Conservation (phyloP, 1,284 basidiomycete genomes). For the Cutaneotrichosporon sp. region DNA sequence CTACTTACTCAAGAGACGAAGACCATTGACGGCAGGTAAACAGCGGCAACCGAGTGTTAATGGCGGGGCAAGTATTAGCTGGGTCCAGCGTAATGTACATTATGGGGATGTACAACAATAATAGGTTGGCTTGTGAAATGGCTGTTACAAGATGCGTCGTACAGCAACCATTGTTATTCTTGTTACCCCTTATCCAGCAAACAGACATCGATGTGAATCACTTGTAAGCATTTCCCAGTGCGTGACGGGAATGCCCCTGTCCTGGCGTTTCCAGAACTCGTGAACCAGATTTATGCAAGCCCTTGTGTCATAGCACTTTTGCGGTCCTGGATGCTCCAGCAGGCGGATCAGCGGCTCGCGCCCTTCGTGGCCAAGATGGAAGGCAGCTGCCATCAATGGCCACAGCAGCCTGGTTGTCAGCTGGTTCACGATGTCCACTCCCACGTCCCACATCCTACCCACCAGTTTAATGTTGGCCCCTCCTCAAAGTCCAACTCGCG, state of each 20-base stretch:
- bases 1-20: no score
- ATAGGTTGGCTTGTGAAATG: no score
- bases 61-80: no score
- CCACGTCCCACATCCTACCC: slow-evolving; percentile 4
- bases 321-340: slow-evolving; percentile 35
- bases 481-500: slow-evolving; percentile 28
- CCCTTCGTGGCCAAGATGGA: slow-evolving; percentile 30
- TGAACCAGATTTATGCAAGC: slow-evolving; percentile 24
- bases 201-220: slow-evolving; percentile 13
- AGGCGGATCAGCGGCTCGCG: slow-evolving; percentile 30
- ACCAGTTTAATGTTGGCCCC: slow-evolving; percentile 36
- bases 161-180: no score
- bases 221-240: slow-evolving; percentile 16
- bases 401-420: slow-evolving; percentile 37
- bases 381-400: slow-evolving; percentile 41
- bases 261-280: slow-evolving; percentile 27
- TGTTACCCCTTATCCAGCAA: slow-evolving; percentile 8
- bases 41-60: no score
- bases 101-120: no score
- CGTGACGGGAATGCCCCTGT: slow-evolving; percentile 14
- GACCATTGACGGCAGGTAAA: no score
- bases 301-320: slow-evolving; percentile 41
- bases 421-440: not conserved
- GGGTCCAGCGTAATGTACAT: no score
- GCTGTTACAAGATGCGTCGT: no score